Evolutionary conservation across 805 yeast genomes (phyloP).

Genomic region (Myxozyma neotropica): DNA sequence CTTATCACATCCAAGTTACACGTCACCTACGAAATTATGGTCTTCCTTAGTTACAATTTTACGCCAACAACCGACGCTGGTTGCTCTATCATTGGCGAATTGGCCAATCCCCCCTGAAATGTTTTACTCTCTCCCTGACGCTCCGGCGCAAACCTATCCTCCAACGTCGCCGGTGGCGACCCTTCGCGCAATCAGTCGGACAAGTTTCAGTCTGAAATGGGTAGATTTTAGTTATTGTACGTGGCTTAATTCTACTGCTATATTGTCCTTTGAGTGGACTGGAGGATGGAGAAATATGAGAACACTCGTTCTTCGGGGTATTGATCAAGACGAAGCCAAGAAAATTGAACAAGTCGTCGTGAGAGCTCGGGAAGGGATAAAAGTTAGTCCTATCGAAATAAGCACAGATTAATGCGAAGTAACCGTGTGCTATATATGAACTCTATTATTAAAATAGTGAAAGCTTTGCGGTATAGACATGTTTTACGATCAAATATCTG

Average conservation of each 20-base stretch:
- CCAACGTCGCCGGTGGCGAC: slow-evolving; percentile 18
- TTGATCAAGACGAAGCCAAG: neutral
- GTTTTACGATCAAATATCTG: too few relatives aligned
- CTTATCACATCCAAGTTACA: slow-evolving; percentile 26
- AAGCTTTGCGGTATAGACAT: too few relatives aligned
- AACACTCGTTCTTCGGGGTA: slow-evolving; percentile 20
- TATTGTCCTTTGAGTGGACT: slow-evolving; percentile 27
- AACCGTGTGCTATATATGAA: neutral
- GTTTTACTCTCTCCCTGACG: slow-evolving; percentile 23
- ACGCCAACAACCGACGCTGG: slow-evolving; percentile 18
- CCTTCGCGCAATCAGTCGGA: slow-evolving; percentile 13
- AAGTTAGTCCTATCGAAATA: slow-evolving; percentile 1
- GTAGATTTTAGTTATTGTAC: slow-evolving; percentile 28
- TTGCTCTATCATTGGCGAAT: slow-evolving; percentile 29
- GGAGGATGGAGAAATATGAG: slow-evolving; percentile 25
- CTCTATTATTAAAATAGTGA: too few relatives aligned
- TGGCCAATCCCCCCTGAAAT: slow-evolving; percentile 35
- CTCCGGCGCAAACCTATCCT: slow-evolving; percentile 26
- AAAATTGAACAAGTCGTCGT: slow-evolving; percentile 3
- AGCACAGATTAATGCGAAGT: neutral
- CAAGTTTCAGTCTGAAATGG: slow-evolving; percentile 26
- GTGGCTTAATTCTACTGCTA: slow-evolving; percentile 28
- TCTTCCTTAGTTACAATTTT: slow-evolving; percentile 25
- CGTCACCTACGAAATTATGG: slow-evolving; percentile 32
- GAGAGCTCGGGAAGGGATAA: neutral